Base-by-base conservation (phyloP, 1,284 basidiomycete species). In the Farysia itapuensis region DNA sequence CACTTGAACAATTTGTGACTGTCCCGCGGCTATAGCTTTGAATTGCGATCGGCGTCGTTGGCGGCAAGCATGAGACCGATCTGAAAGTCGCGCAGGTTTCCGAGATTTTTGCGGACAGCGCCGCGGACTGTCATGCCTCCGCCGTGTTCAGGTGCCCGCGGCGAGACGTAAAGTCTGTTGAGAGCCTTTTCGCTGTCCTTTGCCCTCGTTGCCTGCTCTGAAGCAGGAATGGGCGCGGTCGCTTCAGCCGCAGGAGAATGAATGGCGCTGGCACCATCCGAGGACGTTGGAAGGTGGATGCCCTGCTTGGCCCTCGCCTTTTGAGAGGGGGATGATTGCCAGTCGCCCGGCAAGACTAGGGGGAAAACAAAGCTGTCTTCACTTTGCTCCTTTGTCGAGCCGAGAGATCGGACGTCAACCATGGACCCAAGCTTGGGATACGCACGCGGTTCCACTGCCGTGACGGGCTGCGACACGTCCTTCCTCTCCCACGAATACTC, bases 81-180 rank as follows among this genome's bases (percentile, higher is more conserved):
- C 39, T 60, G 46, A 20, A 68, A 66, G 41, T 72, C 70, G 11
- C 39, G 16, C 20, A 72, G 31, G 23, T 54, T 49, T 2, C 48
- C 38, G 24, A 70, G 28, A 5, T 58, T 60, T 15, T 40, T 38
- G 12, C 70, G 44, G 13, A 57, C 51, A 0, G 54, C 58, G 4
- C 70, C 70, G 5, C 51, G 37, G 6, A 70, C 63, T 5, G 63
- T 63, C 50, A 72, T 49, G 8, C 68, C 68, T 1, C 70, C 70
- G 1, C 70, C 70, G 11, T 64, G 50, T 32, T 54, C 56, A 5
- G 37, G 33, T 0, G 59, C 19, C 7, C 70, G 40, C 2, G 70
- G 70, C 11, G 65, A 63, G 39, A 70, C 67, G 39, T 66, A 67
- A 12, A 72, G 44, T 23, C 70, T 20, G 29, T 72, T 72, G 16